phyloP scores from a whole-genome alignment of 805 yeast genomes.

The Myxozyma melibiosi region DNA sequence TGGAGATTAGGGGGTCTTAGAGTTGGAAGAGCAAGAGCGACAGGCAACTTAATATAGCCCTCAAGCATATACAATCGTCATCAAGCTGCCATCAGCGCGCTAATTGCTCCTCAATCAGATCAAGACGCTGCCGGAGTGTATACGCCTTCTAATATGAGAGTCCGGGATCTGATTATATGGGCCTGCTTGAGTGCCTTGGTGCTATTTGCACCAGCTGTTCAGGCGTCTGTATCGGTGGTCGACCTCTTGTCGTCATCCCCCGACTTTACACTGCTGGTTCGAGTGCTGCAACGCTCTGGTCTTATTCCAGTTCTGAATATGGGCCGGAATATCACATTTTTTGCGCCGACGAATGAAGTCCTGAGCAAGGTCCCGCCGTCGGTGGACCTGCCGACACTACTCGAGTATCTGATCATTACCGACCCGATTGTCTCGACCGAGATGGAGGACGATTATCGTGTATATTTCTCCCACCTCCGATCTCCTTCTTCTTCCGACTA shows the following conservation, averaged over 20 bases:
- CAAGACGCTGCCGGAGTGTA: no score
- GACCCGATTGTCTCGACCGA: constrained; percentile 19
- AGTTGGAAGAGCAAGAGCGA: no score
- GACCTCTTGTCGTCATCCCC: constrained; percentile 31
- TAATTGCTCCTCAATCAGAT: no score
- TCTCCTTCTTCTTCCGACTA: constrained; percentile 30
- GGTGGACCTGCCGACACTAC: constrained; percentile 17
- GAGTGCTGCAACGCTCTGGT: constrained; percentile 31
- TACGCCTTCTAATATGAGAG: no score
- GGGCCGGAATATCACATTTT: constrained; percentile 29
- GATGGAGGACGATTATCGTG: constrained; percentile 15
- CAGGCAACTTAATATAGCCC: no score
- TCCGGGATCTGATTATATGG: no score
- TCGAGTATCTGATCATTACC: constrained; percentile 23
- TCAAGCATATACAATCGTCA: no score
- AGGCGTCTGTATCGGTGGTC: constrained; percentile 27
- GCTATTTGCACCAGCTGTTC: constrained; percentile 1
- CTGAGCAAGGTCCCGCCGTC: constrained; percentile 17
- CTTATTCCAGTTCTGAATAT: constrained; percentile 29
- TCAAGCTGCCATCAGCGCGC: no score
- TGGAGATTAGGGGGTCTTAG: no score
- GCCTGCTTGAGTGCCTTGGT: background rate
- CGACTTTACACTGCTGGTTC: constrained; percentile 26
- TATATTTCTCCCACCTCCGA: constrained; percentile 24
- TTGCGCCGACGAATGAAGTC: constrained; percentile 30